phyloP scores from a whole-genome alignment of 352 stramenopile genomes.

The Phytophthora citrophthora region DNA sequence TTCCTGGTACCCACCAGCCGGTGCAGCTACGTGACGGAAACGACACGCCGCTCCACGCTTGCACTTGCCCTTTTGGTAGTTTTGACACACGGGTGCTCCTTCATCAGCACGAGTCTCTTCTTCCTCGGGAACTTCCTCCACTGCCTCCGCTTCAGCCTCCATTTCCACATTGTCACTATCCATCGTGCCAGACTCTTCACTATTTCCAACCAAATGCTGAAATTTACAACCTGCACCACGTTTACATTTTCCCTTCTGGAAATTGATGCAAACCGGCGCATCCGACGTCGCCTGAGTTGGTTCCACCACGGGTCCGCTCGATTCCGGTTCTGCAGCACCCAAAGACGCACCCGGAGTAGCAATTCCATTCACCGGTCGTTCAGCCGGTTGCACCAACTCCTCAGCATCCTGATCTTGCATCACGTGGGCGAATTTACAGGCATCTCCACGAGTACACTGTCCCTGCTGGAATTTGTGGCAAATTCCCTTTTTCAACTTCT shows the following conservation, averaged over 20 bases:
- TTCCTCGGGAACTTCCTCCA: slow-evolving; percentile 23
- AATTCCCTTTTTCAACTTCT: slow-evolving; percentile 80
- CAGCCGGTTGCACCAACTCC: slow-evolving; percentile 46
- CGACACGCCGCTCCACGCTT: slow-evolving; percentile 68
- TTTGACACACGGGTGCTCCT: slow-evolving; percentile 62
- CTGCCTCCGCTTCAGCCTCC: slow-evolving; percentile 3
- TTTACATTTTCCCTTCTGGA: slow-evolving; percentile 80
- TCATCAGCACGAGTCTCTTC: slow-evolving; percentile 50
- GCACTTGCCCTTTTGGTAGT: slow-evolving; percentile 74
- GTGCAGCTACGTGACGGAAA: slow-evolving; percentile 57
- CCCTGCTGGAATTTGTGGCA: slow-evolving; percentile 78
- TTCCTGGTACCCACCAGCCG: slow-evolving; percentile 13
- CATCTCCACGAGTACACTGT: slow-evolving; percentile 63
- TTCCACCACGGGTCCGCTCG: background rate
- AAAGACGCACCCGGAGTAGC: slow-evolving; percentile 32
- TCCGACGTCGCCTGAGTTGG: slow-evolving; percentile 45
- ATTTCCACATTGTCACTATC: slow-evolving; percentile 12
- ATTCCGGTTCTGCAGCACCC: slow-evolving; percentile 11
- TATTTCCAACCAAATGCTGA: slow-evolving; percentile 48
- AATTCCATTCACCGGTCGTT: slow-evolving; percentile 36
- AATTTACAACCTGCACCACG: slow-evolving; percentile 64
- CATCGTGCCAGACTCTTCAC: background rate
- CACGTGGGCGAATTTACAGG: slow-evolving; percentile 80
- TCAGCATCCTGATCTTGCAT: slow-evolving; percentile 64
- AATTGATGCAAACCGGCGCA: slow-evolving; percentile 74